phyloP scores from a whole-genome alignment of 805 yeast genomes.

The Candida koratica region DNA sequence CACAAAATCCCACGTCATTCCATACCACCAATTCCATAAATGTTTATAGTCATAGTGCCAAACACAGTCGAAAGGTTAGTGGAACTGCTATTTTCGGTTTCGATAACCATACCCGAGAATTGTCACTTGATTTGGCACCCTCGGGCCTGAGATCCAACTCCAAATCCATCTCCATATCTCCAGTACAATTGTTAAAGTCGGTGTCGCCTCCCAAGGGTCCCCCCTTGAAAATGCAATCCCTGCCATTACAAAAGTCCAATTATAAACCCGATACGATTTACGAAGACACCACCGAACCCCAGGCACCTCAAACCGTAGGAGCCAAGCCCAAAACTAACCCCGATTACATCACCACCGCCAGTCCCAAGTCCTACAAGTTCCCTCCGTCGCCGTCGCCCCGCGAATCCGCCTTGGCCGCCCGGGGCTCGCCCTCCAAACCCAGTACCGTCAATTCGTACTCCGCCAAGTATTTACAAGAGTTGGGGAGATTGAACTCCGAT shows the following conservation, averaged over 20 bases:
- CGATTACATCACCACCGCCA: slow-evolving; percentile 47
- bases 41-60: slow-evolving; percentile 17
- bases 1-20: slow-evolving; percentile 2
- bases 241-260: slow-evolving; percentile 11
- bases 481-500: slow-evolving; percentile 14
- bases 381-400: slow-evolving; percentile 43
- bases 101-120: slow-evolving; percentile 56
- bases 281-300: slow-evolving; percentile 11
- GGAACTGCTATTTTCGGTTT: slow-evolving; percentile 83
- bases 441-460: slow-evolving; percentile 27
- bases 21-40: slow-evolving; percentile 9
- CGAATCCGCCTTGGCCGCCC: background rate
- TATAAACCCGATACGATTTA: slow-evolving; percentile 6
- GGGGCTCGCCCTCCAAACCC: slow-evolving; percentile 6
- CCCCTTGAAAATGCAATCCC: too few species aligned
- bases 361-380: slow-evolving; percentile 52
- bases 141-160: slow-evolving; percentile 10
- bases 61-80: slow-evolving; percentile 60
- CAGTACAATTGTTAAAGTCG: slow-evolving; percentile 24
- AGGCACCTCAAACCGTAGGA: slow-evolving; percentile 12
- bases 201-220: slow-evolving; percentile 3
- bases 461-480: slow-evolving; percentile 40
- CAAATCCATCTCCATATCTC: slow-evolving; percentile 26
- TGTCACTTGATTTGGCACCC: slow-evolving; percentile 48
- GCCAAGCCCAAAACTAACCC: slow-evolving; percentile 13